Percentiles rank a stretch among this genome's conserved stretches.
These are phyloP conservation scores for Domatiomyces catenatus DNA, from an alignment of 2,329 filamentous ascomycete species.

Conservation along the genomic window DNA sequence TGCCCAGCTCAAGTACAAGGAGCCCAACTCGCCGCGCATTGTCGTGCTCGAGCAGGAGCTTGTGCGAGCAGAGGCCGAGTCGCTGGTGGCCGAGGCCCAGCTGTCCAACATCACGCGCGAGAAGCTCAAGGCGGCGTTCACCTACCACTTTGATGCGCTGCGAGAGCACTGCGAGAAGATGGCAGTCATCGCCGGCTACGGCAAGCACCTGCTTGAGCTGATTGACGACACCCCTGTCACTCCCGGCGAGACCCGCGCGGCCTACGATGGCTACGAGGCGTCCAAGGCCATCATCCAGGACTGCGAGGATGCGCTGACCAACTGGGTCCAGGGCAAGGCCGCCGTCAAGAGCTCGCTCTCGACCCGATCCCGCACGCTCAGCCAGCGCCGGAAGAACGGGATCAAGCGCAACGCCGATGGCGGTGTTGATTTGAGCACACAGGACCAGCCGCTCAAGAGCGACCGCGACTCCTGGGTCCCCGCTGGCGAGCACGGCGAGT, in stretches of 20 bases:
- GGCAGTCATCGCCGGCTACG: constrained; percentile 91
- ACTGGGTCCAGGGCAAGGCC: constrained; percentile 87
- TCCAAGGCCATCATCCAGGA: constrained; percentile 98
- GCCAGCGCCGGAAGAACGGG: constrained; percentile 64
- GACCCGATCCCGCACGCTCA: constrained; percentile 71
- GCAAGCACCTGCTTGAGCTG: constrained; percentile 93
- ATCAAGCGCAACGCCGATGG: constrained; percentile 51
- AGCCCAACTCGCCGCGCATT: constrained; percentile 94
- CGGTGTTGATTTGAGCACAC: constrained; percentile 58
- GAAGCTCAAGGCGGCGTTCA: constrained; percentile 96
- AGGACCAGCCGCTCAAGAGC: constrained; percentile 64
- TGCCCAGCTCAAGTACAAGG: constrained; percentile 98
- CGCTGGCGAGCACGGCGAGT: constrained; percentile 42
- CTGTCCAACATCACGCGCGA: constrained; percentile 98
- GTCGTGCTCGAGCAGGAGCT: constrained; percentile 97
- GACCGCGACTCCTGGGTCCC: constrained; percentile 71
- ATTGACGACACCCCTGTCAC: constrained; percentile 95
- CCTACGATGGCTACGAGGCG: constrained; percentile 95
- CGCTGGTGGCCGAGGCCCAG: constrained; percentile 94
- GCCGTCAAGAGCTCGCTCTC: constrained; percentile 78
- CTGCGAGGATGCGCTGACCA: constrained; percentile 91
- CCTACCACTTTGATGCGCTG: constrained; percentile 94
- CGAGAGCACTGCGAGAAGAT: constrained; percentile 97
- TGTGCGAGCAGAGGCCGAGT: constrained; percentile 93
- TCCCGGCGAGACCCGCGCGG: constrained; percentile 84